Conservation (phyloP, 805 yeast species). For the Tetrapisispora iriomotensis region DNA sequence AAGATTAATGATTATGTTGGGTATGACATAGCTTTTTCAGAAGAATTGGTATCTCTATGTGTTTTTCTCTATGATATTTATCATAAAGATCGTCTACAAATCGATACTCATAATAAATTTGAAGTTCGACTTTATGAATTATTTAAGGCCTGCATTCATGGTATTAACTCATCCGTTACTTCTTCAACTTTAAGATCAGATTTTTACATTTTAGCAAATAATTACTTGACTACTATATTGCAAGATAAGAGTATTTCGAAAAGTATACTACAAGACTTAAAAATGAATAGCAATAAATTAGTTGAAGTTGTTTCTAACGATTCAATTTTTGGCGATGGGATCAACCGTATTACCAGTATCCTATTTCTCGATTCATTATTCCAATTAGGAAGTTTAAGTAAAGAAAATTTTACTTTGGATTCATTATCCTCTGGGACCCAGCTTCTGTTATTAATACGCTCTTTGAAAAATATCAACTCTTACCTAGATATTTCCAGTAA, state of each 20-base stretch:
- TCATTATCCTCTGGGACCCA: conserved; percentile 56
- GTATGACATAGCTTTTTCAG: conserved; percentile 54
- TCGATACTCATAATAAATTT: conserved; percentile 28
- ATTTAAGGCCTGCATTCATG: conserved; percentile 64
- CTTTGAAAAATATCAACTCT: conserved; percentile 62
- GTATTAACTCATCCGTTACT: conserved; percentile 61
- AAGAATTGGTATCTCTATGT: conserved; percentile 66
- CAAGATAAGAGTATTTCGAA: conserved; percentile 34
- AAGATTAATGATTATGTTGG: conserved; percentile 68
- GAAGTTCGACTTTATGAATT: conserved; percentile 55
- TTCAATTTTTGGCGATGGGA: conserved; percentile 69
- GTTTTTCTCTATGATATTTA: conserved; percentile 60
- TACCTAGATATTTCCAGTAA: conserved; percentile 35
- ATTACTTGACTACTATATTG: conserved; percentile 46
- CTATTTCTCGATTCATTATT: conserved; percentile 61
- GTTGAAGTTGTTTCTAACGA: conserved; percentile 65
- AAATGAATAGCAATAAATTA: conserved; percentile 49
- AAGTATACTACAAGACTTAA: conserved; percentile 45
- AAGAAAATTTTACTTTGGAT: conserved; percentile 49
- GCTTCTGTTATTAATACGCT: conserved; percentile 52
- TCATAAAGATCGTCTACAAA: conserved; percentile 35
- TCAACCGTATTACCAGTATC: conserved; percentile 64
- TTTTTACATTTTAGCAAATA: conserved; percentile 62
- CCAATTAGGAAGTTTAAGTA: conserved; percentile 42
- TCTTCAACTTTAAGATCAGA: conserved; percentile 65